A percentile compares a stretch with the other conserved stretches of the same genome.
phyloP scores from a whole-genome alignment of 148 eudicot species.

The Fallopia convolvulus region DNA sequence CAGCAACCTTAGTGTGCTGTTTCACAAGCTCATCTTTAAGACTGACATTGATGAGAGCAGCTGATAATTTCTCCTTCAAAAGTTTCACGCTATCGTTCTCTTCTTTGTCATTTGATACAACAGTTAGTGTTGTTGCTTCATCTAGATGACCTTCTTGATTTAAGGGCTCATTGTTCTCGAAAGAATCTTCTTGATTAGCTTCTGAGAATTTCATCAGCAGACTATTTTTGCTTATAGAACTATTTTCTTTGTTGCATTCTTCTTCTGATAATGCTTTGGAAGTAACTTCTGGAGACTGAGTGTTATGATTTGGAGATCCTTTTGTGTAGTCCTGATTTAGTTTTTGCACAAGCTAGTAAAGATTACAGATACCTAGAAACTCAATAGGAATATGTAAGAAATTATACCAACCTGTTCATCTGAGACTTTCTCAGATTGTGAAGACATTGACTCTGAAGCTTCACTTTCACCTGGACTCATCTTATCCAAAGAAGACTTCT shows the following conservation, averaged over 20 bases:
- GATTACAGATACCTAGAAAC: background rate
- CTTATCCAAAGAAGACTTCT: constrained; percentile 45
- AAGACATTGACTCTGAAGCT: constrained; percentile 57
- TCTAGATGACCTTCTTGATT: constrained; percentile 8
- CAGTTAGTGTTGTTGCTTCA: background rate
- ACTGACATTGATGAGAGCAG: constrained; percentile 72
- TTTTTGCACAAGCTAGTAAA: background rate
- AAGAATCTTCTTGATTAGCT: background rate
- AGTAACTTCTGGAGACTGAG: constrained; percentile 52
- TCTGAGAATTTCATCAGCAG: constrained; percentile 1
- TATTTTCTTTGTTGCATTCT: constrained; percentile 12
- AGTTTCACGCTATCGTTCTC: constrained; percentile 36
- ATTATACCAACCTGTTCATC: constrained; percentile 56
- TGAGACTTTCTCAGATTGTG: constrained; percentile 55
- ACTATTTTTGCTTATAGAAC: background rate
- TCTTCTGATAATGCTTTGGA: constrained; percentile 29
- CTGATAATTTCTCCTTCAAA: constrained; percentile 68
- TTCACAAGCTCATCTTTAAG: constrained; percentile 80
- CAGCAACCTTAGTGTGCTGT: constrained; percentile 90
- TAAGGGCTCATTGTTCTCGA: background rate
- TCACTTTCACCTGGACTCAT: constrained; percentile 51
- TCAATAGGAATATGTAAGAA: background rate
- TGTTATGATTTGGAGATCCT: constrained; percentile 27
- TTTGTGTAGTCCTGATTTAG: constrained; percentile 20
- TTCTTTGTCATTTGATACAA: constrained; percentile 17